These are phyloP conservation scores for Hymenoscyphus salicellus DNA, from an alignment of 2,329 filamentous ascomycete species.

Conservation along the genomic window DNA sequence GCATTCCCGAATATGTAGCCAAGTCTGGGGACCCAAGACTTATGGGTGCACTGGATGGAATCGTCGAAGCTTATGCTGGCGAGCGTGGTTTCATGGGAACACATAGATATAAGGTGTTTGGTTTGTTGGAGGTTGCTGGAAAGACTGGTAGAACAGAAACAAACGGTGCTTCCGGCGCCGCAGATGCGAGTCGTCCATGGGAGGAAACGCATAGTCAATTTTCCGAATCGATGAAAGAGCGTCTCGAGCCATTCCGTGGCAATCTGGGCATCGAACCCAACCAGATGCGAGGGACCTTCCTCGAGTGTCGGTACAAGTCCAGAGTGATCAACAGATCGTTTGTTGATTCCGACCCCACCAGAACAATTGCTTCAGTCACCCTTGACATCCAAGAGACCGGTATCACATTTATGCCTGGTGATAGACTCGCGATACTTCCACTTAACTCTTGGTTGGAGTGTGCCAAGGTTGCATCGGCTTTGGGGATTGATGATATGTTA, in stretches of 20 bases:
- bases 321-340: conserved; percentile 45
- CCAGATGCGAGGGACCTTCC: conserved; percentile 53
- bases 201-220: conserved; percentile 51
- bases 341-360: conserved; percentile 46
- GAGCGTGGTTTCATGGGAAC: conserved; percentile 56
- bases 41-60: conserved; percentile 52
- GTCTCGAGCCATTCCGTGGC: conserved; percentile 49
- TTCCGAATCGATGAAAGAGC: conserved; percentile 53
- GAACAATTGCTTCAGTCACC: conserved; percentile 49
- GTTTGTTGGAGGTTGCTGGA: conserved; percentile 51
- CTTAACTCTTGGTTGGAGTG: conserved; percentile 54
- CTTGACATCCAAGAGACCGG: conserved; percentile 52
- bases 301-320: conserved; percentile 51
- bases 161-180: conserved; percentile 48
- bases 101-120: conserved; percentile 56
- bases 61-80: conserved; percentile 54
- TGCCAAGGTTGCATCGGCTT: conserved; percentile 51
- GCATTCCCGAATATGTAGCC: conserved; percentile 52
- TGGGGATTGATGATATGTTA: conserved; percentile 48
- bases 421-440: conserved; percentile 53
- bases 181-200: conserved; percentile 45
- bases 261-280: conserved; percentile 48
- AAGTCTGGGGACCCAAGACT: conserved; percentile 48
- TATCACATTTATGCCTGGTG: conserved; percentile 52
- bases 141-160: conserved; percentile 53